Evolutionary conservation across 2,329 filamentous ascomycete species (phyloP), one percentile per base, ranked within the genome.

Genomic region (Conoideocrella luteorostrata): DNA sequence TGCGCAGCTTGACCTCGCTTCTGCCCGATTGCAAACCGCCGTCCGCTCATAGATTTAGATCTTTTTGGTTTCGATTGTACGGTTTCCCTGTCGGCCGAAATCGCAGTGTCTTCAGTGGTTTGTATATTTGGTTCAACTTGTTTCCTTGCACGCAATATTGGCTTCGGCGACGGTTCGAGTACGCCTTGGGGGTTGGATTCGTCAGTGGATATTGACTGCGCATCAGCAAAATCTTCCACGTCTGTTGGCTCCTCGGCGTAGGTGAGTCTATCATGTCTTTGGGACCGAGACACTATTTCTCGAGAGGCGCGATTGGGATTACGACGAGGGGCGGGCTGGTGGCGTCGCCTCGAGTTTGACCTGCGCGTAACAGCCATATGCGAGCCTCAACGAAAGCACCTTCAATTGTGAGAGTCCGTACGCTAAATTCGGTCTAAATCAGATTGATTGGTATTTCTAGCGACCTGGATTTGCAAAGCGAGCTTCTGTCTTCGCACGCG

Each of bases 291-390:
- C 28, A 33, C 20, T 18, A 47, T 40, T 9, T 38, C 39, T 29
- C 45, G 51, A 17, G 52, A 48, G 20, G 48, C 24, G 41, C 49
- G 54, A n/a, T 48, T 47, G 22, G 49, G 45, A 30, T 59, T 58
- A 47, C 54, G 55, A 50, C 49, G 51, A 42, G 48, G 39, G 17
- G 48, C 36, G 42, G 22, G 21, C 39, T 15, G 21, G 35, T 23
- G 18, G 18, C 30, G 10, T 9, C 26, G 44, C 24, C 23, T n/a
- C 24, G 45, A 34, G 13, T 41, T 18, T 34, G 38, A 38, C 7
- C 30, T 56, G 47, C 58, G 53, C 28, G 56, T 62, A 26, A 55
- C 50, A 30, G 56, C 56, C 60, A 63, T 63, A 20, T 24, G 11
- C 23, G 23, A 11, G 23, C 10, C 9, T 28, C 29, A 32, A 17